phyloP scores from a whole-genome alignment of 2,329 filamentous ascomycete species.

The Neofusicoccum sp. region DNA sequence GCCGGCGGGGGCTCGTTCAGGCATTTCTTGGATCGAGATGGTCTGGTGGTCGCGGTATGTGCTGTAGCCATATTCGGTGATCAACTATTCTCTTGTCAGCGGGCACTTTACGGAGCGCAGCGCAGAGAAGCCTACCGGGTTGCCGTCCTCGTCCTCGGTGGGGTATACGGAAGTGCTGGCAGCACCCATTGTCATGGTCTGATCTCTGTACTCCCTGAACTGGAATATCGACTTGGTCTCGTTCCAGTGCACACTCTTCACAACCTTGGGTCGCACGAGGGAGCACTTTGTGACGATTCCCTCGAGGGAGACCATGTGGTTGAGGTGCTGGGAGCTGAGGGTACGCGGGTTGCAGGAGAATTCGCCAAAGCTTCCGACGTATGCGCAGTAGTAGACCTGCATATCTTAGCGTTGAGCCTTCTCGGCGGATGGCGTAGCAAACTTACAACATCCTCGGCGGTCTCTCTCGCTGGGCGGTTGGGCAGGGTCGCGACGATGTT shows the following conservation, averaged over 20 bases:
- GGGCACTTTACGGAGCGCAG: background rate
- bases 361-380: conserved; percentile 91
- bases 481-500: conserved; percentile 80
- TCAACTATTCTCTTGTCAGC: conserved; percentile 49
- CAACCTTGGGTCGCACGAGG: conserved; percentile 91
- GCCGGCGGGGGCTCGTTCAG: conserved; percentile 89
- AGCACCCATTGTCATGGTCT: conserved; percentile 89
- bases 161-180: conserved; percentile 92
- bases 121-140: conserved; percentile 60
- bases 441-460: conserved; percentile 67
- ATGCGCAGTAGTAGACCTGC: conserved; percentile 86
- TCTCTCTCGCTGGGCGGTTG: conserved; percentile 72
- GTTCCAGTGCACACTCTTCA: conserved; percentile 96
- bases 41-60: conserved; percentile 96
- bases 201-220: conserved; percentile 87
- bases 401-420: background rate
- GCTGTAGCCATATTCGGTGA: conserved; percentile 94
- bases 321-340: conserved; percentile 82
- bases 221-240: conserved; percentile 83
- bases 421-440: background rate
- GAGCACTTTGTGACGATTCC: conserved; percentile 97
- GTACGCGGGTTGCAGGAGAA: conserved; percentile 94
- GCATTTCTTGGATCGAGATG: conserved; percentile 99
- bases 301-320: conserved; percentile 95
- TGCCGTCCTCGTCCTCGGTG: conserved; percentile 88